Conservation (phyloP, 371 early-diverging fungal species). For the Rhizomucor miehei region DNA sequence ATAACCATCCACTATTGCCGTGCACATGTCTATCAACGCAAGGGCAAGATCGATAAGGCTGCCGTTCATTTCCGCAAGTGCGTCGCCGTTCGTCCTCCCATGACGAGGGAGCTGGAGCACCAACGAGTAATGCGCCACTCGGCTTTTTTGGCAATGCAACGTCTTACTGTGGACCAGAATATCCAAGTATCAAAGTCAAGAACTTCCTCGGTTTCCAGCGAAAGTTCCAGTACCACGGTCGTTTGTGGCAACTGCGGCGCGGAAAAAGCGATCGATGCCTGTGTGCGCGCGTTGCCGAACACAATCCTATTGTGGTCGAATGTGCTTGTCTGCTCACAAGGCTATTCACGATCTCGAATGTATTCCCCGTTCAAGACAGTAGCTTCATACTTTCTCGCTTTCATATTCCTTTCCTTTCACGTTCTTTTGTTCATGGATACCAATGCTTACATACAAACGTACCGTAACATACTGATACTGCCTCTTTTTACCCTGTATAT, state of each 20-base stretch:
- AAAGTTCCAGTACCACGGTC: constrained; percentile 6
- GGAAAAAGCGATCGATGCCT: constrained; percentile 43
- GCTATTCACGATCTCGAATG: constrained; percentile 12
- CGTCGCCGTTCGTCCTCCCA: constrained; percentile 4
- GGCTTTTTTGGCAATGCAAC: constrained; percentile 4
- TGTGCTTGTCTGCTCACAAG: constrained; percentile 27
- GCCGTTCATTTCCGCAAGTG: constrained; percentile 20
- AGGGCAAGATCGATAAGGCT: constrained; percentile 21
- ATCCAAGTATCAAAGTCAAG: constrained; percentile 1
- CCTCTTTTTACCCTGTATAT: too few relatives aligned
- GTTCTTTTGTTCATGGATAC: too few relatives aligned
- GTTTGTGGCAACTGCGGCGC: constrained; percentile 36
- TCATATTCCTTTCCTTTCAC: too few relatives aligned
- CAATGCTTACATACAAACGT: too few relatives aligned
- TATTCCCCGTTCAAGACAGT: neutral
- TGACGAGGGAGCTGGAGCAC: constrained; percentile 1
- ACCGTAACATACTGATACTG: too few relatives aligned
- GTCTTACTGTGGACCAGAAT: neutral
- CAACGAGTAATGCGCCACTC: constrained; percentile 9
- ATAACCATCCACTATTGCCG: constrained; percentile 41
- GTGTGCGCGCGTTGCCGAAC: constrained; percentile 42
- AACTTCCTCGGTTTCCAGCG: neutral
- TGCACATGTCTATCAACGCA: constrained; percentile 28
- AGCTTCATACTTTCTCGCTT: too few relatives aligned
- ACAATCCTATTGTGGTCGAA: constrained; percentile 30